phyloP scores from a whole-genome alignment of 768 basidiomycete genomes.

The Podaxis carcinomalis region DNA sequence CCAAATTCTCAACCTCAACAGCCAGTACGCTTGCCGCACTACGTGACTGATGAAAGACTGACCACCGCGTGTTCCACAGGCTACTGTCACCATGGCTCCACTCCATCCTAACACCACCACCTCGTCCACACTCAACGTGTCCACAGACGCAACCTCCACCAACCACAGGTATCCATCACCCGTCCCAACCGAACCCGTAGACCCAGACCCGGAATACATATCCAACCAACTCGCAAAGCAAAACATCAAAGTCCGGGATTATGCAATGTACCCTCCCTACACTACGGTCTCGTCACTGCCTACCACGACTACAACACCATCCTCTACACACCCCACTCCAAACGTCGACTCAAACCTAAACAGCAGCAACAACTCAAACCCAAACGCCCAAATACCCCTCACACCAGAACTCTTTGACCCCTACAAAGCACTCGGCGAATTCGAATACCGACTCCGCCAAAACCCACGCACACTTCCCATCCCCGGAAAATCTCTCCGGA shows the following conservation, averaged over 20 bases:
- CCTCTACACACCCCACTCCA: background rate
- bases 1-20: background rate
- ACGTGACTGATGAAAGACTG: no score
- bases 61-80: background rate
- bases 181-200: slow-evolving; percentile 32
- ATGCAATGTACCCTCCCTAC: slow-evolving; percentile 22
- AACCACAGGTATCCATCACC: slow-evolving; percentile 19
- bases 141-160: background rate
- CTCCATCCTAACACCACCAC: background rate
- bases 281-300: slow-evolving; percentile 6
- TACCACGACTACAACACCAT: slow-evolving; percentile 26
- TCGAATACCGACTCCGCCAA: slow-evolving; percentile 33
- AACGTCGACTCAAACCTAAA: slow-evolving; percentile 16
- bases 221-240: slow-evolving; percentile 19
- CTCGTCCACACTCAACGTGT: background rate
- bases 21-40: background rate
- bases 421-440: slow-evolving; percentile 31
- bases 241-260: slow-evolving; percentile 40
- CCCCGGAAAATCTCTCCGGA: slow-evolving; percentile 30
- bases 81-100: background rate
- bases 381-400: slow-evolving; percentile 2
- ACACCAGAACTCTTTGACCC: slow-evolving; percentile 36
- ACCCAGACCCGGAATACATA: slow-evolving; percentile 32
- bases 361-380: slow-evolving; percentile 24
- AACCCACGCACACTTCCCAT: slow-evolving; percentile 27